These are phyloP conservation scores for Schwanniomyces etchellsii DNA, from an alignment of 1,139 yeast species.

Conservation along the genomic window DNA sequence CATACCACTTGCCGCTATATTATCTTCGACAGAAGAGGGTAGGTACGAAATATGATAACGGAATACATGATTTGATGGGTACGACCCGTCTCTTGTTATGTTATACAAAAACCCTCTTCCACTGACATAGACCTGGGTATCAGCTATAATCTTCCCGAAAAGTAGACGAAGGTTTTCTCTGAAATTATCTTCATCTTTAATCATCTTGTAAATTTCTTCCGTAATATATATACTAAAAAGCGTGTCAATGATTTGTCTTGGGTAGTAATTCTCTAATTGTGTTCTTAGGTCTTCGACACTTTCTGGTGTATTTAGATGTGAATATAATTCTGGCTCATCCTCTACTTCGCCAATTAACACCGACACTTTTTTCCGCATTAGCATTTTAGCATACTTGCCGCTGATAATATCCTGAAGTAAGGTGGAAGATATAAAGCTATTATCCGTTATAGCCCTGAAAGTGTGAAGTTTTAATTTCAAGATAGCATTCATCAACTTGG, in stretches of 20 bases:
- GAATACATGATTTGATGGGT: constrained; percentile 4
- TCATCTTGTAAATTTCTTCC: neutral
- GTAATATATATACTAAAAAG: constrained; percentile 12
- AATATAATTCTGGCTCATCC: constrained; percentile 26
- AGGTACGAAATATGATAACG: constrained; percentile 3
- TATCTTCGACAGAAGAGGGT: neutral
- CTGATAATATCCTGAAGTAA: constrained; percentile 21
- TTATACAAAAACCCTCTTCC: constrained; percentile 23
- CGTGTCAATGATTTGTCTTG: constrained; percentile 18
- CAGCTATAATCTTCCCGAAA: constrained; percentile 29
- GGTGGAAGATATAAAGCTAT: constrained; percentile 19
- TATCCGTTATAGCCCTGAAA: constrained; percentile 35
- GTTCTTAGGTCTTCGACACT: constrained; percentile 14
- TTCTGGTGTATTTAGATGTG: constrained; percentile 25
- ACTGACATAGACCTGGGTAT: constrained; percentile 34
- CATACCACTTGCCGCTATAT: neutral
- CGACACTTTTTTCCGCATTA: constrained; percentile 15
- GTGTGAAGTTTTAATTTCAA: constrained; percentile 24
- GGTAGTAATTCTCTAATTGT: constrained; percentile 31
- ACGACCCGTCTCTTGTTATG: constrained; percentile 3
- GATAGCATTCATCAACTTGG: constrained; percentile 18
- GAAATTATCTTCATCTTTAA: constrained; percentile 1
- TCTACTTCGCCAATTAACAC: constrained; percentile 30
- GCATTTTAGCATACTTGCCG: constrained; percentile 23
- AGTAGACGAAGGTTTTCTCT: constrained; percentile 1